Evolutionary conservation across 257 asterid species (phyloP).

Genomic region (Datura wrightii): DNA sequence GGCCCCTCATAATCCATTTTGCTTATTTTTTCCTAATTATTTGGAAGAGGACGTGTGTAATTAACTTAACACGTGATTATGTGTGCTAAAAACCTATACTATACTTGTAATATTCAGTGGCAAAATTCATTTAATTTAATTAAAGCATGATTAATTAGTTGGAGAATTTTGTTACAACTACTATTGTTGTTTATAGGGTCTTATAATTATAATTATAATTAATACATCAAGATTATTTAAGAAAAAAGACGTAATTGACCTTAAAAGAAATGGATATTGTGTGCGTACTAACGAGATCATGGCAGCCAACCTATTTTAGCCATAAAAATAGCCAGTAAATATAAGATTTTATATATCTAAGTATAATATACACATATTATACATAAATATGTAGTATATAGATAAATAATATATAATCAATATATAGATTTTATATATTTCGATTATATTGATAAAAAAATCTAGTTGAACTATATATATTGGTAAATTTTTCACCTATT

Average conservation of each 20-base stretch:
- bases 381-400: too few relatives aligned
- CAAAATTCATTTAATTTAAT: not conserved
- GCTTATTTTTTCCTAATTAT: not conserved
- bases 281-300: not conserved
- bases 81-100: not conserved
- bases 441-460: too few relatives aligned
- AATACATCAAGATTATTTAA: not conserved
- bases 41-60: not conserved
- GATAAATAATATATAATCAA: too few relatives aligned
- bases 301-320: not conserved
- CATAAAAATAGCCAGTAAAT: too few relatives aligned
- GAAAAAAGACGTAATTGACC: not conserved
- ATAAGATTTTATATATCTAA: too few relatives aligned
- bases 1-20: too few relatives aligned
- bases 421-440: too few relatives aligned
- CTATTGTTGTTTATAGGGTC: not conserved
- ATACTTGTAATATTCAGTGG: not conserved
- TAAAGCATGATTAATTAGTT: constrained; percentile 13
- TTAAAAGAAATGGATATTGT: not conserved
- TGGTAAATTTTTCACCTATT: not conserved
- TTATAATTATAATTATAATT: not conserved
- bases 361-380: too few relatives aligned
- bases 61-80: constrained; percentile 5
- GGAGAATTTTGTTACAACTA: not conserved
- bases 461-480: too few relatives aligned